Base-by-base conservation (phyloP, 495 filamentous ascomycete genomes). In the Beverwykella pulmonaria region DNA sequence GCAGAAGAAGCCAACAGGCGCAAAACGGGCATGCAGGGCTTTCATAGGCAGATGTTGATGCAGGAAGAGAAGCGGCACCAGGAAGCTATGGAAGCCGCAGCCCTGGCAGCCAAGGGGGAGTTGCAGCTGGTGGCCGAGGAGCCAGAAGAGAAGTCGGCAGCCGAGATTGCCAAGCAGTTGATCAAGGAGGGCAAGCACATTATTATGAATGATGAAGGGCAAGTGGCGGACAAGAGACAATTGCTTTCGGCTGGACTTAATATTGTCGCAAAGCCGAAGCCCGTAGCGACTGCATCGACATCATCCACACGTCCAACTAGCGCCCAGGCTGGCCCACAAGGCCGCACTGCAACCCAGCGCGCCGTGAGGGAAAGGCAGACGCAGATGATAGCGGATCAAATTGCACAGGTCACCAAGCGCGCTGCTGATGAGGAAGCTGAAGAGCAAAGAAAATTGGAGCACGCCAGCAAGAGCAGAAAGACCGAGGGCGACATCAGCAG, bases 141-240 rank as follows among this genome's bases (percentile, higher is more conserved):
- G 1, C 29, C 65, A 73, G 75, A 84, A 60, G 83, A 83, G 52
- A 91, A 92, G 78, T 84, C 84, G 1, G 90, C 88, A 49, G 86
- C 84, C 10, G 87, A 96, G 46, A 66, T 88, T 25, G 90, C 91
- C 2, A 83, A 81, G 50, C 89, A 96, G 69, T 82, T 94, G 66
- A 90, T 90, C 67, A 83, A 85, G 25, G 77, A 80, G 54, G 93
- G 90, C 1, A 86, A 86, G 5, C 80, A 82, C 15, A 83, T 97
- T 63, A 82, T 86, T 15, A 76, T 96, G 69, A 98, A 97, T 71
- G 94, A 98, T 66, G 94, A 98, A 50, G 94, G 95, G 0, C 87
- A 95, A 72, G 88, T 98, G 3, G 90, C 96, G 20, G 94, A 98
- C 73, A 97, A 97, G 81, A 84, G 93, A 22, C 90, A 97, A 71